phyloP scores from a whole-genome alignment of 1,139 yeast genomes.

The Schwanniomyces etchellsii region DNA sequence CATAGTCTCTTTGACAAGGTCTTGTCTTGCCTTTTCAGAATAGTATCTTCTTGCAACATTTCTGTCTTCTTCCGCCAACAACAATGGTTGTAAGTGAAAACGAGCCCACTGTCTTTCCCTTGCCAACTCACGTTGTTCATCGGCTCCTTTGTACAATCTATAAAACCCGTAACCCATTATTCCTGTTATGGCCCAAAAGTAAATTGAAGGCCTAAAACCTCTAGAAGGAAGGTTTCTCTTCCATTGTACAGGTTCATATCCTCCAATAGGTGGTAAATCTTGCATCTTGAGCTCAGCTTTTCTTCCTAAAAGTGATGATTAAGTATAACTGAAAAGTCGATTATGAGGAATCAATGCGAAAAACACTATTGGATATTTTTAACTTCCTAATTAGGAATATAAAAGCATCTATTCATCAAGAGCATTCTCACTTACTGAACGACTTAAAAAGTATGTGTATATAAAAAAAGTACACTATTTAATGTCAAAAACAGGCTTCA shows the following conservation, averaged over 20 bases:
- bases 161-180: constrained; percentile 71
- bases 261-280: constrained; percentile 85
- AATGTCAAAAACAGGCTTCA: constrained; percentile 83
- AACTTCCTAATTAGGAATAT: constrained; percentile 11
- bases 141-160: constrained; percentile 59
- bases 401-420: neutral
- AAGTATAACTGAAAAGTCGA: constrained; percentile 1
- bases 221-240: constrained; percentile 80
- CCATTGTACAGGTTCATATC: constrained; percentile 87
- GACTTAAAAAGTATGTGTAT: neutral
- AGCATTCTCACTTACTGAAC: neutral
- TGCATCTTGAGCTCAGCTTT: constrained; percentile 40
- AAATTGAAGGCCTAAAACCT: constrained; percentile 75
- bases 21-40: constrained; percentile 68
- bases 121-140: constrained; percentile 70
- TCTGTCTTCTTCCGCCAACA: constrained; percentile 81
- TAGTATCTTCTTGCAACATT: constrained; percentile 68
- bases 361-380: constrained; percentile 11
- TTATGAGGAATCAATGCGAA: constrained; percentile 7
- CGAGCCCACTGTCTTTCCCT: constrained; percentile 80
- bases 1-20: constrained; percentile 40
- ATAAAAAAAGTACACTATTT: constrained; percentile 25
- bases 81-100: constrained; percentile 65
- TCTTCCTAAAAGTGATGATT: constrained; percentile 1
- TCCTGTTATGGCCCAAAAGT: constrained; percentile 59